Evolutionary conservation across 2,329 filamentous ascomycete genomes (phyloP).

Genomic region (Neurospora sp.): DNA sequence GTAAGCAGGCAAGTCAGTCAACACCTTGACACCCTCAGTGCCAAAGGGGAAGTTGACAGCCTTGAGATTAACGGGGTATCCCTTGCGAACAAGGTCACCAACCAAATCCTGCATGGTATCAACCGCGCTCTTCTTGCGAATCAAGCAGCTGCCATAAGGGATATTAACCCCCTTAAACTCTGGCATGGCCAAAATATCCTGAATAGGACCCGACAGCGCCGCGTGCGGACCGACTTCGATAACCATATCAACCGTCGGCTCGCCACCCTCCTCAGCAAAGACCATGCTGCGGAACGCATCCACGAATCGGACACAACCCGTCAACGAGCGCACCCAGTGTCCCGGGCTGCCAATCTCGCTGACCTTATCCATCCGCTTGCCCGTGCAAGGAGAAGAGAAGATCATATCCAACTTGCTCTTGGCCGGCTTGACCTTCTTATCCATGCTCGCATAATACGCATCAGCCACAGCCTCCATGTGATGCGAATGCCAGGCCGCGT

Average conservation of each 20-base stretch:
- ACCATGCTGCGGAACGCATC: conserved; percentile 17
- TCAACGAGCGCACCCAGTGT: conserved; percentile 21
- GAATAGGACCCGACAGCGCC: conserved; percentile 25
- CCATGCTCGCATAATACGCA: conserved; percentile 21
- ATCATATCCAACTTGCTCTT: conserved; percentile 11
- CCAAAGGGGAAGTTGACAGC: conserved; percentile 23
- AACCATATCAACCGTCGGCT: conserved; percentile 17
- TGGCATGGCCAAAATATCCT: conserved; percentile 21
- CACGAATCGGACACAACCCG: conserved; percentile 28
- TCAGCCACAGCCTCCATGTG: conserved; percentile 28
- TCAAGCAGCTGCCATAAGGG: conserved; percentile 11
- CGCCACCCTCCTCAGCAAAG: conserved; percentile 8
- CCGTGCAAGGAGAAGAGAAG: conserved; percentile 20
- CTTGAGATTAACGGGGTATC: conserved; percentile 22
- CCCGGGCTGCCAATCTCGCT: conserved; percentile 12
- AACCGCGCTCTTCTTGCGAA: conserved; percentile 14
- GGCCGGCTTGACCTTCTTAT: conserved; percentile 16
- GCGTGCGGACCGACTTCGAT: conserved; percentile 28
- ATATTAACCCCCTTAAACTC: conserved; percentile 10
- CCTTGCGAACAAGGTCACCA: conserved; percentile 20
- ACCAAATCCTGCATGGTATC: conserved; percentile 23
- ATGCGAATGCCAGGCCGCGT: conserved; percentile 34
- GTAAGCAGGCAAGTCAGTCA: conserved; percentile 33
- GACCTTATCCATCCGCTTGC: conserved; percentile 9
- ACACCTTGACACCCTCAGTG: conserved; percentile 17